These are phyloP conservation scores for Talaromyces atroroseus DNA, from an alignment of 2,329 filamentous ascomycete species.

Conservation along the genomic window DNA sequence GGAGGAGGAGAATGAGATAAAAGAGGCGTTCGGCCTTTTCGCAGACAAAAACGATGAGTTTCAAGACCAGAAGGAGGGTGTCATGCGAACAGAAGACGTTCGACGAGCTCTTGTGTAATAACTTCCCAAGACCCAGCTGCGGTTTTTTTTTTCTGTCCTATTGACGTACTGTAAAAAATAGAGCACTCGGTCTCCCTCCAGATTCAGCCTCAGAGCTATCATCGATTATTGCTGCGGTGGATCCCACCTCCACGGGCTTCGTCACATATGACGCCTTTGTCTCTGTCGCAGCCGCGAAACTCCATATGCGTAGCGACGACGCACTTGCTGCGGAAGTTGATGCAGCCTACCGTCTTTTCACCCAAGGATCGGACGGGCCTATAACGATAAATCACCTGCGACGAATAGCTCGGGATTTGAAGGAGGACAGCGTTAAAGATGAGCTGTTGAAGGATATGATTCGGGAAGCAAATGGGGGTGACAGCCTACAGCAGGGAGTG, in stretches of 20 bases:
- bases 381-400: slow-evolving; percentile 77
- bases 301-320: slow-evolving; percentile 55
- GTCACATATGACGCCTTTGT: slow-evolving; percentile 77
- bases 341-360: slow-evolving; percentile 78
- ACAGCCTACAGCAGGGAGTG: slow-evolving; percentile 65
- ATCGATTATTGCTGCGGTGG: slow-evolving; percentile 73
- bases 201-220: slow-evolving; percentile 60
- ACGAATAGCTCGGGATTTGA: slow-evolving; percentile 71
- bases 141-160: neutral
- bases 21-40: slow-evolving; percentile 83
- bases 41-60: slow-evolving; percentile 52
- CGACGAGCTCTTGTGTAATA: slow-evolving; percentile 66
- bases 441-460: slow-evolving; percentile 89
- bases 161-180: slow-evolving; percentile 30
- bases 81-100: slow-evolving; percentile 63
- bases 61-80: slow-evolving; percentile 66
- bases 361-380: slow-evolving; percentile 48
- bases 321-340: slow-evolving; percentile 65
- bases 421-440: slow-evolving; percentile 72
- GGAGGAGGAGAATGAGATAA: slow-evolving; percentile 82
- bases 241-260: slow-evolving; percentile 74
- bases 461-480: slow-evolving; percentile 81
- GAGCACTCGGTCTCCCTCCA: slow-evolving; percentile 74
- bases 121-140: slow-evolving; percentile 12
- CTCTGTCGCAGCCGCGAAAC: slow-evolving; percentile 79